Evolutionary conservation across 495 filamentous ascomycete genomes (phyloP).

Genomic region (Cercophora samala): DNA sequence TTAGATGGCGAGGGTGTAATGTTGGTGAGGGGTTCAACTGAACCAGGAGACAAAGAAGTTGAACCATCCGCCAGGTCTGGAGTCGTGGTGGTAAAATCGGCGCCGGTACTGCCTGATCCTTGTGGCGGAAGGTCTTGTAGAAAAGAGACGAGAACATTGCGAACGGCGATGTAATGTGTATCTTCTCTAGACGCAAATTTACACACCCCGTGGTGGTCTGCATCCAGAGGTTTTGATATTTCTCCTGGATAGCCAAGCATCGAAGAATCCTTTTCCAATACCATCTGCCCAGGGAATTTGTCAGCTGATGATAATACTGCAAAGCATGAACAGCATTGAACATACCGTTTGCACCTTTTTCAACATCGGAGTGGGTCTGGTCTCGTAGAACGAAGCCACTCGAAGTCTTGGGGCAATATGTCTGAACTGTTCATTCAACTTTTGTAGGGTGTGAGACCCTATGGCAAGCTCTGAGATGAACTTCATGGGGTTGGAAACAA

Average conservation of each 20-base stretch:
- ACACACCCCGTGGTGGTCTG: conserved; percentile 50
- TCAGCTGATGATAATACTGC: conserved; percentile 3
- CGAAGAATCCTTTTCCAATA: conserved; percentile 47
- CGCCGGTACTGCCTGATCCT: neutral
- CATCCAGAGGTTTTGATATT: conserved; percentile 39
- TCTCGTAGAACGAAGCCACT: conserved; percentile 53
- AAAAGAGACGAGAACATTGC: conserved; percentile 36
- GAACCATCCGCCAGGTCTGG: neutral
- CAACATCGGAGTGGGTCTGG: conserved; percentile 33
- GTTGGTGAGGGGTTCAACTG: too few relatives aligned
- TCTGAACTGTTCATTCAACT: conserved; percentile 51
- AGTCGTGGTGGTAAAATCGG: neutral
- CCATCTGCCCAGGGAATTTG: conserved; percentile 22
- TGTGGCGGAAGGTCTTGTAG: conserved; percentile 23
- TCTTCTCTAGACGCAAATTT: conserved; percentile 44
- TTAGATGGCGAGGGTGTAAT: too few relatives aligned
- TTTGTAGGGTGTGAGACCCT: conserved; percentile 36
- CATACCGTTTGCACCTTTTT: conserved; percentile 24
- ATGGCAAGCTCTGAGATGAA: conserved; percentile 44
- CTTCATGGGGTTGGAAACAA: conserved; percentile 31
- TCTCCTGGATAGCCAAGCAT: conserved; percentile 46
- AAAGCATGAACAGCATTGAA: neutral
- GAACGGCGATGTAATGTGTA: conserved; percentile 40
- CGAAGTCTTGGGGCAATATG: conserved; percentile 35
- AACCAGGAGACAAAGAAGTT: too few relatives aligned